phyloP scores from a whole-genome alignment of 805 yeast species.

The Pichia californica region DNA sequence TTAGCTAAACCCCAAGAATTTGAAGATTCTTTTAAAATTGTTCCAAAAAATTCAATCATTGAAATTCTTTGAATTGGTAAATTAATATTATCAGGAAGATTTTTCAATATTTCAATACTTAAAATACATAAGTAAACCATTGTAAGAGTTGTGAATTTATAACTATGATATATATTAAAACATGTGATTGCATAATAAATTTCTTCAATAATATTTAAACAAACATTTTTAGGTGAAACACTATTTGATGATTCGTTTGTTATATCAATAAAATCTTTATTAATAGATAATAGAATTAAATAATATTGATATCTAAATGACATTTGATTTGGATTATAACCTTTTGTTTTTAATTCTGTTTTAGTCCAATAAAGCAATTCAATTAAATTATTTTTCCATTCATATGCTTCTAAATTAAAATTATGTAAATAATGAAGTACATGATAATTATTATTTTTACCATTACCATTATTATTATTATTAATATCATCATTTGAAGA shows the following conservation, averaged over 20 bases:
- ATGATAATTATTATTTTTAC: not conserved
- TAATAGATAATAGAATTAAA: not conserved
- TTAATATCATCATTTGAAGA: not conserved
- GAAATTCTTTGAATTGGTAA: not conserved
- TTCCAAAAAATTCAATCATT: constrained; percentile 2
- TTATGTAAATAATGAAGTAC: not conserved
- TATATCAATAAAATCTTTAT: constrained; percentile 21
- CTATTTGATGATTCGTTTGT: not conserved
- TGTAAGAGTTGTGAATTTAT: not conserved
- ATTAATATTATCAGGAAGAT: not conserved
- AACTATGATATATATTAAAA: not conserved
- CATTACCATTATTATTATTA: too few relatives aligned
- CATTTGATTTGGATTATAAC: constrained; percentile 6
- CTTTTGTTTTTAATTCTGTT: not conserved
- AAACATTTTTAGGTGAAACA: not conserved
- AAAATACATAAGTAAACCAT: constrained; percentile 1
- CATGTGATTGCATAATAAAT: not conserved
- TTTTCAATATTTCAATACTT: constrained; percentile 1
- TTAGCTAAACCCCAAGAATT: constrained; percentile 1
- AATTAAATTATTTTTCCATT: constrained; percentile 2
- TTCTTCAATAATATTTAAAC: constrained; percentile 1
- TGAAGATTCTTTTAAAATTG: not conserved
- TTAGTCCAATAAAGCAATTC: constrained; percentile 4
- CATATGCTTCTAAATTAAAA: constrained; percentile 2
- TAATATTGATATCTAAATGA: constrained; percentile 7